Evolutionary conservation across 257 asterid genomes (phyloP), one percentile per base, ranked within the genome.

Genomic region (Buddleja alternifolia): DNA sequence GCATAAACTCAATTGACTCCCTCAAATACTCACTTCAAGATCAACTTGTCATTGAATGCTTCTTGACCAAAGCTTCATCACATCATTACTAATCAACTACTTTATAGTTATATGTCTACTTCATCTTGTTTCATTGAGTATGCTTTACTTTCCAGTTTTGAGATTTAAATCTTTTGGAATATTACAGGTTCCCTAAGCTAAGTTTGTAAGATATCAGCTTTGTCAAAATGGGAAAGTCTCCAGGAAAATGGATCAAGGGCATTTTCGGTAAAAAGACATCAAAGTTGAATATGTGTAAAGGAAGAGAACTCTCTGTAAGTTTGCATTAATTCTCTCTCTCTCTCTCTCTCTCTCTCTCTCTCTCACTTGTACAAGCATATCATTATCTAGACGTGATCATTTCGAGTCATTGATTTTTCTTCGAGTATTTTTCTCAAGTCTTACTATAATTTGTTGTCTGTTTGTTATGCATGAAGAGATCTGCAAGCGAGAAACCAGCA

Each of bases 171-270:
- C 4, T 8, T 50, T 50, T 50, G 60, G 56, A 50, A 23, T 24
- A n/a, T 56, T 61, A 15, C 63, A 71, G 76, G 59, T 44, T 60
- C 60, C 60, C 52, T 48, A n/a, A 40, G 21, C 44, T 17, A 50
- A 15, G 41, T 17, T 54, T 53, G 41, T 24, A 63, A 47, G 12
- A 14, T 41, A 41, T 39, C 62, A 19, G 29, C 17, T n/a, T 48
- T 15, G n/a, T 39, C 56, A 58, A 48, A 24, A 87, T 87, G 95
- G 89, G 91, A 58, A 87, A 79, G 66, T 87, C 95, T 75, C 91
- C 95, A 10, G 95, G 83, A 66, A 85, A 85, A 73, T 87, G 89
- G 95, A 73, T 87, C 72, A 83, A 80, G 72, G 70, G 83, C 39
- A 69, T 87, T 29, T 74, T 79, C 66, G 79, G 88, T 57, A 83